Conservation (phyloP, 2,329 filamentous ascomycete species). For the Hypoxylon sp. region DNA sequence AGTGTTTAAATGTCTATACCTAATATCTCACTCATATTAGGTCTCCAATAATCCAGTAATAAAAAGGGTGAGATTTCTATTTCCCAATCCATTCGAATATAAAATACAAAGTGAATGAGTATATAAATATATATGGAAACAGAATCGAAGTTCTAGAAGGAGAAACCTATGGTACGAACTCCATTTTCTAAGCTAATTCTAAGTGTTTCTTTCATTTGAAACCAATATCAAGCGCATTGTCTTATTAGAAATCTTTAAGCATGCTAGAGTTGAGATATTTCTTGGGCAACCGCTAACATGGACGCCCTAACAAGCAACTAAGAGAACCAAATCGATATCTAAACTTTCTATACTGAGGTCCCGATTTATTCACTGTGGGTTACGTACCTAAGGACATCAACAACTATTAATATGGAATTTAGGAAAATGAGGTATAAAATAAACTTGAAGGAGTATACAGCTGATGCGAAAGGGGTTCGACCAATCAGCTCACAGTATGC, state of each 20-base stretch:
- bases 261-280: too few species aligned
- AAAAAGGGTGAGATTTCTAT: not conserved
- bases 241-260: too few species aligned
- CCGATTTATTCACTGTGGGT: not conserved
- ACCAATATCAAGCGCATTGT: too few species aligned
- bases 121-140: too few species aligned
- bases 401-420: not conserved
- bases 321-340: too few species aligned
- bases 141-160: too few species aligned
- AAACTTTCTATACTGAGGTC: too few species aligned
- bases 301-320: too few species aligned
- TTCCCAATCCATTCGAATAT: not conserved
- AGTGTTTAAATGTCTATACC: not conserved
- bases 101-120: not conserved
- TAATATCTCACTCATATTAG: not conserved
- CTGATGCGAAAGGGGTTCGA: not conserved
- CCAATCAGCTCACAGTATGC: not conserved
- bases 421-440: not conserved
- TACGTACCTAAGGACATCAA: not conserved
- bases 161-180: too few species aligned
- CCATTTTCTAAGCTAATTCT: too few species aligned
- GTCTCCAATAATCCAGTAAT: not conserved
- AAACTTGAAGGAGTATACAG: not conserved
- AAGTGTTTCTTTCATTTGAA: too few species aligned
- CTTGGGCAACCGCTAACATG: too few species aligned